Evolutionary conservation across 352 stramenopile species (phyloP), one percentile per base, ranked within the genome.

Genomic region (Pythium utonaiense): DNA sequence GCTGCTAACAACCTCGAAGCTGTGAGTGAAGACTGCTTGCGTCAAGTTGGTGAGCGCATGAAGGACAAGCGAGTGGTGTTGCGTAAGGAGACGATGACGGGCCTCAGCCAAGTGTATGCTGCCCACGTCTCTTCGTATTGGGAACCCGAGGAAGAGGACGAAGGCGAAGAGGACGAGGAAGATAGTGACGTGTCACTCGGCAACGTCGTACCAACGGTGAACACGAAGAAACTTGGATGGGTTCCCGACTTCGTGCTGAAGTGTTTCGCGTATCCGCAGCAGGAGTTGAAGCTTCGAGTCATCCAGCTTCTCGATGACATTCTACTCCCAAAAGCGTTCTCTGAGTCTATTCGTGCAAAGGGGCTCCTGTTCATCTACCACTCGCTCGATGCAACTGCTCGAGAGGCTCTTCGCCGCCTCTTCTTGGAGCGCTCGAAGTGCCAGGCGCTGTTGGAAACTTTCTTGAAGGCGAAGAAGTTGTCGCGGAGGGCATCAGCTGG

Each of bases 51-150:
- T 17, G 86, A 96, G 54, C 83, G 86, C 10, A 91, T 96, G 83
- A 94, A 94, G 57, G 86, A 96, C 64, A 96, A 96, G 55, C 91
- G 83, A 48, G 77, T 93, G 1, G 53, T 75, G 0, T 38, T 94
- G 24, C 70, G 86, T 16, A 96, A 94, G 53, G 86, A 96, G 64
- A 89, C 86, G 10, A 96, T 96, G 86, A 96, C 86, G 13, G 86
- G 86, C 0, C 69, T 96, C 16, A 90, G 83, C 24, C 86, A 94
- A 67, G 80, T 94, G 13, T 96, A 88, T 40, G 78, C 69, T 16
- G 65, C 75, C 5, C 85, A 96, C 55, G 63, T 96, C 40, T 87
- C 86, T 9, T 58, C 70, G 0, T 75, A 73, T 21, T 91, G 80
- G 82, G 66, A 64, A 49, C 57, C 71, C 17, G 52, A 74, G 45